Evolutionary conservation across 345 rosid species (phyloP).

Genomic region (Gossypium longicalyx): DNA sequence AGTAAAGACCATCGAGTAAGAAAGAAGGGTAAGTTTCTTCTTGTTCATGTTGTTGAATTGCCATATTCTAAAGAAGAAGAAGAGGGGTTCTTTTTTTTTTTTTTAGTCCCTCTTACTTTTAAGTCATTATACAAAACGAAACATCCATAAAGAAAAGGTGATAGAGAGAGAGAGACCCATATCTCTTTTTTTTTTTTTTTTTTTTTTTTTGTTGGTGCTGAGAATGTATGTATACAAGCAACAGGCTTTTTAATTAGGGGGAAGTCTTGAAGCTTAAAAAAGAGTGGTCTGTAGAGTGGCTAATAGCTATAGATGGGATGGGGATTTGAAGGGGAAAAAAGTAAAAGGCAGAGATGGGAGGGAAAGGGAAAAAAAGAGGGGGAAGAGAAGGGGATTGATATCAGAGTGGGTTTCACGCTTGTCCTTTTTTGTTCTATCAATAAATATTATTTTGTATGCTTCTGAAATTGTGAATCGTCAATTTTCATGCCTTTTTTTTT

Average conservation of each 20-base stretch:
- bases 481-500: not conserved
- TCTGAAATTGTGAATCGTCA: not conserved
- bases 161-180: conserved; percentile 20
- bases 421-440: conserved; percentile 40
- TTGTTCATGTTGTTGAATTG: conserved; percentile 27
- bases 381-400: conserved; percentile 20
- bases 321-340: conserved; percentile 8
- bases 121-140: conserved; percentile 28
- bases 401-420: conserved; percentile 49
- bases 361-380: conserved; percentile 18
- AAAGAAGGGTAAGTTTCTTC: conserved; percentile 29
- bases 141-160: conserved; percentile 20
- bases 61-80: conserved; percentile 54
- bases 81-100: not conserved
- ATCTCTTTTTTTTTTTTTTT: not conserved
- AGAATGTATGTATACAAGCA: not conserved
- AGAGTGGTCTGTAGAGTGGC: not conserved
- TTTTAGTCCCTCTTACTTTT: conserved; percentile 13
- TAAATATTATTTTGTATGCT: not conserved
- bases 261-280: not conserved
- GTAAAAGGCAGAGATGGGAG: conserved; percentile 17
- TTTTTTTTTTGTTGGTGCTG: not conserved
- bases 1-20: conserved; percentile 55
- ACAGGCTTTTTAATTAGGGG: not conserved
- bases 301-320: conserved; percentile 5